Evolutionary conservation across 495 filamentous ascomycete genomes (phyloP).

Genomic region (Darksidea phi): DNA sequence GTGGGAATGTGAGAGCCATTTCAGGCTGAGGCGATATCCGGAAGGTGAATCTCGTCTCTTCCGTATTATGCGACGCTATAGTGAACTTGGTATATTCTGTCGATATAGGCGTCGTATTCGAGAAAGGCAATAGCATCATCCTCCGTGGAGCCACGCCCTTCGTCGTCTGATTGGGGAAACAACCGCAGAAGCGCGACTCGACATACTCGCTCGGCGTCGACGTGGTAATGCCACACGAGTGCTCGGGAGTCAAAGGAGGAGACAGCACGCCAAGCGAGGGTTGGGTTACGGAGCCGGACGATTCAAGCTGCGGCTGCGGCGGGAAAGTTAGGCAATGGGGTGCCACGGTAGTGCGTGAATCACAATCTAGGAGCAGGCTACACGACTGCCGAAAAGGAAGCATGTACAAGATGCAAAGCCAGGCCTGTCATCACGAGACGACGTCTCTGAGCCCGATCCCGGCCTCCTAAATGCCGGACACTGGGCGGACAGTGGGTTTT

Average conservation of each 20-base stretch:
- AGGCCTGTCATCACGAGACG: conserved; percentile 23
- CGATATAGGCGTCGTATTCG: conserved; percentile 10
- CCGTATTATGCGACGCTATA: background rate
- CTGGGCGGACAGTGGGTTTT: background rate
- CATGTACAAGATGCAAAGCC: conserved; percentile 14
- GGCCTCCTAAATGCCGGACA: background rate
- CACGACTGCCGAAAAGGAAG: conserved; percentile 18
- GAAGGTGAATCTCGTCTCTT: conserved; percentile 21
- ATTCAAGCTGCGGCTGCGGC: conserved; percentile 10
- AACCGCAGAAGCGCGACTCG: background rate
- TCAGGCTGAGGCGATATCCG: conserved; percentile 3
- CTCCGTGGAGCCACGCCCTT: conserved; percentile 22
- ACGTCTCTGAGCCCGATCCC: conserved; percentile 4
- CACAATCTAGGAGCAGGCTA: conserved; percentile 9
- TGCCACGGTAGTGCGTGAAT: conserved; percentile 7
- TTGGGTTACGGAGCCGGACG: background rate
- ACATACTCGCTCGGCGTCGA: conserved; percentile 21
- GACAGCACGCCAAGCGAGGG: conserved; percentile 9
- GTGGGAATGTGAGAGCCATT: conserved; percentile 25
- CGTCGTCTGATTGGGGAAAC: conserved; percentile 22
- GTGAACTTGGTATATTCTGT: background rate
- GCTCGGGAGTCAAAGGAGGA: conserved; percentile 1
- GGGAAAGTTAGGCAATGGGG: conserved; percentile 12
- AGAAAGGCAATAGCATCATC: conserved; percentile 7
- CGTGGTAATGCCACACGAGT: background rate